These are phyloP conservation scores for Bruguiera sexangula DNA, from an alignment of 345 rosid species.

Conservation along the genomic window DNA sequence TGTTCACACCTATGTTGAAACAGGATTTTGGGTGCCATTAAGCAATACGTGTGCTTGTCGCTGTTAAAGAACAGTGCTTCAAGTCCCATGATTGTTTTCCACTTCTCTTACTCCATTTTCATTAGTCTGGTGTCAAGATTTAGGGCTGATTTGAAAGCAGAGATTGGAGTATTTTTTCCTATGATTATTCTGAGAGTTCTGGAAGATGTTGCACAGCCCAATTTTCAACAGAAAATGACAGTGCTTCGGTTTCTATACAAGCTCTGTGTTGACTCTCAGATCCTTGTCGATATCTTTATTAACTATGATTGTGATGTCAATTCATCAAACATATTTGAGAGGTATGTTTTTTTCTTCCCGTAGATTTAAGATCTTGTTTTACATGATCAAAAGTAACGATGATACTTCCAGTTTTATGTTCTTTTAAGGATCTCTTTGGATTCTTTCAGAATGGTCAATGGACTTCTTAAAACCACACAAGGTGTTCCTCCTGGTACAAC, in stretches of 20 bases:
- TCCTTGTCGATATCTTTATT: conserved; percentile 91
- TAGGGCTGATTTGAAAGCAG: conserved; percentile 97
- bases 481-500: conserved; percentile 84
- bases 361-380: neutral
- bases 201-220: conserved; percentile 97
- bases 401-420: neutral
- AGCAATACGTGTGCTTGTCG: conserved; percentile 93
- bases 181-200: conserved; percentile 96
- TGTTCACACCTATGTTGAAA: conserved; percentile 20
- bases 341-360: conserved; percentile 41
- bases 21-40: conserved; percentile 99
- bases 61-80: conserved; percentile 96
- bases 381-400: neutral
- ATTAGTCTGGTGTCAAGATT: conserved; percentile 95
- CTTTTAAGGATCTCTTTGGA: neutral
- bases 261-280: conserved; percentile 97
- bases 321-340: conserved; percentile 98
- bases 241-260: conserved; percentile 94
- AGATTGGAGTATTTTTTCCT: conserved; percentile 99
- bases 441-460: conserved; percentile 90
- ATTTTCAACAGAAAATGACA: conserved; percentile 97
- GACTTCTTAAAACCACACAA: conserved; percentile 99
- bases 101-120: conserved; percentile 99
- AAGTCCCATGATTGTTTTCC: conserved; percentile 91
- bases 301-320: conserved; percentile 99